Conservation (phyloP, 1,139 yeast species). For the Kodamaea sp. region DNA sequence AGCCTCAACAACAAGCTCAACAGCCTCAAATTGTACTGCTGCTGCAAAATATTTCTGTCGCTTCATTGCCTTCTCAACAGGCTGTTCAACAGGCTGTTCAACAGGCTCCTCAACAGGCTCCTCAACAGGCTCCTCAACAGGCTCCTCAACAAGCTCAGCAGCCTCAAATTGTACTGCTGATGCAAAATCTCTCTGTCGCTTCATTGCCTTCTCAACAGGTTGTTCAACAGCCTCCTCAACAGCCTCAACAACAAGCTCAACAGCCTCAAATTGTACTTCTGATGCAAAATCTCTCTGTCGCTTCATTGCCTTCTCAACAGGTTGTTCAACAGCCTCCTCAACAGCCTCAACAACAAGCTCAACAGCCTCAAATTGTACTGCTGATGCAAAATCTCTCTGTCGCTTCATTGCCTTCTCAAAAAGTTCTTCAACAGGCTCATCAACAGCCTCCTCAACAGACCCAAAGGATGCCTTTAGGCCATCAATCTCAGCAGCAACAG, state of each 20-base stretch:
- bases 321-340: conserved; percentile 1
- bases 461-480: background rate
- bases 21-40: background rate
- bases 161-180: too few species aligned
- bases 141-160: conserved; percentile 3
- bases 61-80: background rate
- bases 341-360: background rate
- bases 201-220: background rate
- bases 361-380: too few species aligned
- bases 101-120: background rate
- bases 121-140: conserved; percentile 4
- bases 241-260: conserved; percentile 1
- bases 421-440: background rate
- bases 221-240: conserved; percentile 2
- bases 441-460: conserved; percentile 1
- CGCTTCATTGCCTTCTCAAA: background rate
- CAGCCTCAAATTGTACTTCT: too few species aligned
- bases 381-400: too few species aligned
- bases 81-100: background rate
- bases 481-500: conserved; percentile 4
- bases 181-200: too few species aligned
- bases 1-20: background rate
- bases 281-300: too few species aligned
- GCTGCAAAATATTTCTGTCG: too few species aligned
- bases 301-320: conserved; percentile 1